Evolutionary conservation across 148 eudicot genomes (phyloP), one percentile per base, ranked within the genome.

Genomic region (Vaccinium vitisidaea): DNA sequence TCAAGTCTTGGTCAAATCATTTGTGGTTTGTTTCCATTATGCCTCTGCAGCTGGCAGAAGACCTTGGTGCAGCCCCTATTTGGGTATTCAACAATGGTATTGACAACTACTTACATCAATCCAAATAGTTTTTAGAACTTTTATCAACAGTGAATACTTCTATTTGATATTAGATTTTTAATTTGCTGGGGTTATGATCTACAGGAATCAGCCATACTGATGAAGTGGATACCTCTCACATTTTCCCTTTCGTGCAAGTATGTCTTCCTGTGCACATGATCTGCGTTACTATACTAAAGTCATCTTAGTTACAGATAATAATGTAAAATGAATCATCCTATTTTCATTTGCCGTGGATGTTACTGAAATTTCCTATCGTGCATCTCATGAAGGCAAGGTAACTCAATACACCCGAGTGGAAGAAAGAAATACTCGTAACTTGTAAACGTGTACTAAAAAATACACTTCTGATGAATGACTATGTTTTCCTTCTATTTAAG

Each of bases 71-170:
- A 84, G 85, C 87, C 61, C 99, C 99, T 8, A 84, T 95, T 53
- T 96, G 99, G 99, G 99, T 96, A 46, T 90, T 96, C 79, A 96
- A 96, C 86, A 94, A 88, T 75, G 99, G 98, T 96, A 92, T 30
- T 80, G 21, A 55, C 82, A 74, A 71, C 61, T 56, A 6, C 71
- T 55, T 80, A 23, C 19, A 13, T 74, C 67, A 61, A 11, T 79
- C 78, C 55, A 71, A 27, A 6, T 36, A 5, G 81, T 39, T 13
- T 65, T 9, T 46, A 19, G 50, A 82, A 27, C 56, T 82, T 70
- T n/a, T 18, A 32, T 43, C 73, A 50, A 7, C 18, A 43, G 32
- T 69, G 71, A 78, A 11, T 75, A 63, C 4, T 59, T 18, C 23
- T 67, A 23, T 52, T 53, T 84, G 46, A 25, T 23, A 11, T 30